Evolutionary conservation across 371 early-diverging fungal genomes (phyloP), one percentile per base, ranked within the genome.

Genomic region (Rhizopus sp.): DNA sequence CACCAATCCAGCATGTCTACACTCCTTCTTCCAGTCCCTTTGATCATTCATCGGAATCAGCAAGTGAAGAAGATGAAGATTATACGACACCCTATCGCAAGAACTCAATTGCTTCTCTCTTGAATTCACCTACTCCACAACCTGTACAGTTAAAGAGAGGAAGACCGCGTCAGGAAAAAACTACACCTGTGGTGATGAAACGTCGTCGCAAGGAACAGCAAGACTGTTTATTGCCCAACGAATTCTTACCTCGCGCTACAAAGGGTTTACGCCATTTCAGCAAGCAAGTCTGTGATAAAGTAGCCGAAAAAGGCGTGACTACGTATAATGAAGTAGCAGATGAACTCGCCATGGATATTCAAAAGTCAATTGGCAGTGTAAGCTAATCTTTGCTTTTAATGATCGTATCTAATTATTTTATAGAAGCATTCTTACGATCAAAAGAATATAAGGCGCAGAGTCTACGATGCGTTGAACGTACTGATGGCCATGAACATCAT

Each of bases 381-480:
- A 31, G 8, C n/a, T 42, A 42, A 42, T 3, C n/a, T 17, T 42
- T 16, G 10, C 13, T 42, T 42, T 42, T n/a, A 3, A n/a, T 42
- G 6, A 42, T n/a, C 35, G 40, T 33, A 42, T 49, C 41, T 49
- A 15, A 50, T 23, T 45, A 29, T 12, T 56, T 6, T 54, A 23
- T 48, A 69, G 67, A 51, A 63, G 65, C 60, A 59, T 9, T 53
- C 54, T 31, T 78, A 66, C 57, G 87, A 88, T 57, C 86, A 88
- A 64, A 88, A 90, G 71, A 91, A 91, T 56, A 87, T 91, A 55
- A 82, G 89, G 32, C 81, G 91, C 37, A 81, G 91, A 32, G 89
- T 90, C 1, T 91, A 91, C 60, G 91, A 91, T 69, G 91, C 90
- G 5, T 73, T 91, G 17, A 91, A 91, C 60, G 91, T 91, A 9